Percentiles rank a stretch among this genome's conserved stretches.
These are phyloP conservation scores for Dorcoceras hygrometricum DNA, from an alignment of 257 asterid species.

Conservation along the genomic window DNA sequence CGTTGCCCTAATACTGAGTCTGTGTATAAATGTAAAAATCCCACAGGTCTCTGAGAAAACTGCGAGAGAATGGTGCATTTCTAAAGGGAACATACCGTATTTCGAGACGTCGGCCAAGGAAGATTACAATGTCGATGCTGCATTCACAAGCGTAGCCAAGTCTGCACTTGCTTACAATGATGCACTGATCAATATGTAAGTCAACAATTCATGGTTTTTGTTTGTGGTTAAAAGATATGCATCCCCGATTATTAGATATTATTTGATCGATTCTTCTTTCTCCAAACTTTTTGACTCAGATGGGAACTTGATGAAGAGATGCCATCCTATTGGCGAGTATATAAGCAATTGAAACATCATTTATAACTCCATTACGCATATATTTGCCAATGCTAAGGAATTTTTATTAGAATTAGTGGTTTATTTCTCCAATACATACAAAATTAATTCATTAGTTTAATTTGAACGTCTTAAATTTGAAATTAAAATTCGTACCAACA, in stretches of 20 bases:
- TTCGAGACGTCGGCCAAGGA: constrained; percentile 89
- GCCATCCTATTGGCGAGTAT: constrained; percentile 57
- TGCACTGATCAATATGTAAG: constrained; percentile 46
- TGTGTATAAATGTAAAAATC: too few relatives aligned
- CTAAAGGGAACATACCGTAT: constrained; percentile 74
- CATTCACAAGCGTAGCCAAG: constrained; percentile 56
- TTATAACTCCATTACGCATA: not conserved
- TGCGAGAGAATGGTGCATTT: constrained; percentile 68
- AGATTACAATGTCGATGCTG: constrained; percentile 60
- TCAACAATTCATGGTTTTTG: not conserved
- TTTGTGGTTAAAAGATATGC: not conserved
- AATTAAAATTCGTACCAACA: too few relatives aligned
- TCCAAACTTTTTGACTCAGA: constrained; percentile 29
- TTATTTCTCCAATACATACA: not conserved
- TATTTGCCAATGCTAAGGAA: too few relatives aligned
- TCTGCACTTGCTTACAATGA: constrained; percentile 59
- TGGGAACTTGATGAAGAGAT: constrained; percentile 62
- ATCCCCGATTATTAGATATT: not conserved
- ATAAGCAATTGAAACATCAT: not conserved
- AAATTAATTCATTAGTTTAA: too few relatives aligned
- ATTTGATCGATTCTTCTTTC: not conserved
- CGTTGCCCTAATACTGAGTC: too few relatives aligned
- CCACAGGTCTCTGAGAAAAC: constrained; percentile 58
- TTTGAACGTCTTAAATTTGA: too few relatives aligned
- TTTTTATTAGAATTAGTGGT: not conserved